Evolutionary conservation across 169 alveolate species (phyloP).

Genomic region (Plasmodium reichenowi): DNA sequence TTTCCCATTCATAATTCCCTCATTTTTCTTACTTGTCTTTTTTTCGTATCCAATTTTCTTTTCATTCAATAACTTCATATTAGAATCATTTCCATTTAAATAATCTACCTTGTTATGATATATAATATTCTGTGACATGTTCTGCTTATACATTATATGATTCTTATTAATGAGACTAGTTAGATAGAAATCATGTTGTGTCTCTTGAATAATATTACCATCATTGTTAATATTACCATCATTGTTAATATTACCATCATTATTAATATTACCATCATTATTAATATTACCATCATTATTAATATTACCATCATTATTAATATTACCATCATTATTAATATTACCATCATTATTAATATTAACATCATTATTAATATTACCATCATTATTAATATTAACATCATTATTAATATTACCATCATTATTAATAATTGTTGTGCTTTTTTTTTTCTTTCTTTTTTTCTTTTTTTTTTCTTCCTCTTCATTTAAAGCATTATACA

Average conservation of each 20-base stretch:
- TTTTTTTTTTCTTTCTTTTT: no score
- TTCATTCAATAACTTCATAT: not conserved
- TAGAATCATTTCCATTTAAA: no score
- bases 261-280: not conserved
- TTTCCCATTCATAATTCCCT: not conserved
- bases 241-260: not conserved
- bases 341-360: not conserved
- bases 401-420: not conserved
- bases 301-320: not conserved
- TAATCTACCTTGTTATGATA: no score
- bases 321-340: not conserved
- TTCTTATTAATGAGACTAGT: no score
- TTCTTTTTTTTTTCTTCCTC: no score
- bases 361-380: not conserved
- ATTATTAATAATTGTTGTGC: not conserved
- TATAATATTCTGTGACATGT: no score
- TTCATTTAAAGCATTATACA: no score
- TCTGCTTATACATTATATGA: no score
- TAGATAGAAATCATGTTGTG: no score
- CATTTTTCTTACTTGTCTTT: not conserved
- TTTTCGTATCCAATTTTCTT: not conserved
- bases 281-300: not conserved
- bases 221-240: not conserved
- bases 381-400: not conserved
- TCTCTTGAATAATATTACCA: not conserved